Evolutionary conservation across 169 alveolate species (phyloP).

Genomic region (Theileria luwenshuni): DNA sequence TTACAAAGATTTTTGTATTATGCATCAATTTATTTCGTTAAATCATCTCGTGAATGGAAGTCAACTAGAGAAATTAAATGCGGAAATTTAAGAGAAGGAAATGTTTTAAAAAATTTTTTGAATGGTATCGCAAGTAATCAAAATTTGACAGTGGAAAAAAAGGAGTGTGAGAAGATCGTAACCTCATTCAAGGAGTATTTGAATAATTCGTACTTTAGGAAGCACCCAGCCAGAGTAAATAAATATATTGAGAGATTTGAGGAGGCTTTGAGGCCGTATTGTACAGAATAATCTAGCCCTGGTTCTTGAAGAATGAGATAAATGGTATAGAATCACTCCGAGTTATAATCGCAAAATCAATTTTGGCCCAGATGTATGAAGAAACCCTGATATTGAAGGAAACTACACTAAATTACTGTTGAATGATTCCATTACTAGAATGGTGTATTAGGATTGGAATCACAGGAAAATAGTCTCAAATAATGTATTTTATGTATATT

Average conservation of each 20-base stretch:
- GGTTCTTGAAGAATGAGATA: too few relatives aligned
- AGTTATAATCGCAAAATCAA: too few relatives aligned
- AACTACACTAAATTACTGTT: too few relatives aligned
- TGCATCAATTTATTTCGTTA: constrained; percentile 1
- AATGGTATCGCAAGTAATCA: background rate
- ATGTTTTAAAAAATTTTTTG: background rate
- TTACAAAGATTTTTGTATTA: constrained; percentile 5
- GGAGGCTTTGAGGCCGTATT: constrained; percentile 1
- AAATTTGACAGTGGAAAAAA: background rate
- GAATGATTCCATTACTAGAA: too few relatives aligned
- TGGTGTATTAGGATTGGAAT: too few relatives aligned
- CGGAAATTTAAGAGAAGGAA: background rate
- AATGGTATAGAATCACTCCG: too few relatives aligned
- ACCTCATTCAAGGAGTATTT: background rate
- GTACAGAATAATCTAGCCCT: too few relatives aligned
- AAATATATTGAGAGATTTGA: background rate
- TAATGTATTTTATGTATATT: too few relatives aligned
- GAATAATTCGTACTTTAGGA: background rate
- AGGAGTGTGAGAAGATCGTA: constrained; percentile 1
- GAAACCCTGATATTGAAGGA: too few relatives aligned
- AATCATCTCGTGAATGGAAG: constrained; percentile 1
- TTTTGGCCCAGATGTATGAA: too few relatives aligned
- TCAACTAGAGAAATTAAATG: background rate
- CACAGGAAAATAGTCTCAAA: too few relatives aligned
- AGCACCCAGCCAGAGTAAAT: constrained; percentile 2